phyloP scores from a whole-genome alignment of 345 rosid species.

The Eucalyptus tenuipes region DNA sequence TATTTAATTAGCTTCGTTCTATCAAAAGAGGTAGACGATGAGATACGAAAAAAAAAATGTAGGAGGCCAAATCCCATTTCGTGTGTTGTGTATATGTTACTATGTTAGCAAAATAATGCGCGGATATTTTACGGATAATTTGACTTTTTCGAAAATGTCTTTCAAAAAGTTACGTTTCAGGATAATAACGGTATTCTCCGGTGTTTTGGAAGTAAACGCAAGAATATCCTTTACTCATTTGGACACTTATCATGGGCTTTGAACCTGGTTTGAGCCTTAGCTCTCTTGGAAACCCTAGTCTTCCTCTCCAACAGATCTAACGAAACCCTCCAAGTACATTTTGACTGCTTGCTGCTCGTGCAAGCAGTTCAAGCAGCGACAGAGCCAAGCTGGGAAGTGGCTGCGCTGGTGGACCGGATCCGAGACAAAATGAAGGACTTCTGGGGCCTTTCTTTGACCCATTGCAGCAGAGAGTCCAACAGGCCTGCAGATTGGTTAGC shows the following conservation, averaged over 20 bases:
- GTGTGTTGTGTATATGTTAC: background rate
- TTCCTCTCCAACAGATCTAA: too few species aligned
- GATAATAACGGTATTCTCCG: background rate
- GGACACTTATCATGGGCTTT: background rate
- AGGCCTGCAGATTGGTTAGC: too few species aligned
- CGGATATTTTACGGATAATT: background rate
- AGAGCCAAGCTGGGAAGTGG: too few species aligned
- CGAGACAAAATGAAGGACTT: too few species aligned
- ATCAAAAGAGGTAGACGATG: background rate
- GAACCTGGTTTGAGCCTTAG: background rate
- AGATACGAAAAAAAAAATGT: background rate
- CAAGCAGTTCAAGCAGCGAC: too few species aligned
- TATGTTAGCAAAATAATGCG: background rate
- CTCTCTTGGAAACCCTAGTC: too few species aligned
- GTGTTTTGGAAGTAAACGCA: background rate
- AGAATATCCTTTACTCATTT: background rate
- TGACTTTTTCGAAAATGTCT: background rate
- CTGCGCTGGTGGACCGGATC: too few species aligned
- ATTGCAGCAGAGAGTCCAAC: too few species aligned
- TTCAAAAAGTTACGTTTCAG: too few species aligned
- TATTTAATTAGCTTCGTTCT: background rate
- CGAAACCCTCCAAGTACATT: too few species aligned
- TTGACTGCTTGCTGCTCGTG: too few species aligned
- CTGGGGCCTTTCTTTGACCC: too few species aligned
- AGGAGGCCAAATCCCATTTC: background rate